Conservation (phyloP, 805 yeast genomes). For the Starmerella apicola region DNA sequence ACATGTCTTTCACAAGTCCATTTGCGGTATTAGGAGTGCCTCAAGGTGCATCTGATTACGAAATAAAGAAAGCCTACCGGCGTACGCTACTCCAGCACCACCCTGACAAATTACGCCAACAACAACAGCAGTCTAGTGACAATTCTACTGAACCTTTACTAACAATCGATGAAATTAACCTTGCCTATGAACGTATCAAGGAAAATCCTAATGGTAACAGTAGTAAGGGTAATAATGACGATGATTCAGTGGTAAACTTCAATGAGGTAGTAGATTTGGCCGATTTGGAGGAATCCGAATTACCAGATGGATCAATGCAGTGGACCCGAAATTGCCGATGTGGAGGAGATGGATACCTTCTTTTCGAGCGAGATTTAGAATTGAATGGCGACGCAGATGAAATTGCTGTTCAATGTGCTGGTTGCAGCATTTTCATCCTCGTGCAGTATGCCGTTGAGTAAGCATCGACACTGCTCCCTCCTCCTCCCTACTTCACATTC, state of each 20-base stretch:
- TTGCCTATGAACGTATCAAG: constrained; percentile 43
- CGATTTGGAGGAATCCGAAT: constrained; percentile 27
- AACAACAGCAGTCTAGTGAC: neutral
- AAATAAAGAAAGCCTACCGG: constrained; percentile 52
- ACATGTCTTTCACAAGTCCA: constrained; percentile 23
- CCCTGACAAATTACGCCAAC: constrained; percentile 91
- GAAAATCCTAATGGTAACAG: constrained; percentile 21
- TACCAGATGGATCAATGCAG: constrained; percentile 9
- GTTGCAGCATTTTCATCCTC: constrained; percentile 78
- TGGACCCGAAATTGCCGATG: constrained; percentile 29
- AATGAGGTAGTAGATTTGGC: constrained; percentile 55
- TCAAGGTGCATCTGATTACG: constrained; percentile 31
- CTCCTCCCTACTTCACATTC: no score
- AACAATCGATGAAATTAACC: constrained; percentile 38
- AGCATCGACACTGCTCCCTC: no score
- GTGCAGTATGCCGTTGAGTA: constrained; percentile 40
- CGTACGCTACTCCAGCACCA: constrained; percentile 48
- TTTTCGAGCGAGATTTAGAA: constrained; percentile 52
- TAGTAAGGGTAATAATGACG: constrained; percentile 43
- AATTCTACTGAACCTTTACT: neutral
- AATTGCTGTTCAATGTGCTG: constrained; percentile 63
- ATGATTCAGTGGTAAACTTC: constrained; percentile 57
- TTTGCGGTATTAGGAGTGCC: constrained; percentile 47
- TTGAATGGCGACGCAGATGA: constrained; percentile 45
- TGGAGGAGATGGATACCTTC: constrained; percentile 42